Evolutionary conservation across 2,329 filamentous ascomycete species (phyloP).

Genomic region (Penicillium crustosum): DNA sequence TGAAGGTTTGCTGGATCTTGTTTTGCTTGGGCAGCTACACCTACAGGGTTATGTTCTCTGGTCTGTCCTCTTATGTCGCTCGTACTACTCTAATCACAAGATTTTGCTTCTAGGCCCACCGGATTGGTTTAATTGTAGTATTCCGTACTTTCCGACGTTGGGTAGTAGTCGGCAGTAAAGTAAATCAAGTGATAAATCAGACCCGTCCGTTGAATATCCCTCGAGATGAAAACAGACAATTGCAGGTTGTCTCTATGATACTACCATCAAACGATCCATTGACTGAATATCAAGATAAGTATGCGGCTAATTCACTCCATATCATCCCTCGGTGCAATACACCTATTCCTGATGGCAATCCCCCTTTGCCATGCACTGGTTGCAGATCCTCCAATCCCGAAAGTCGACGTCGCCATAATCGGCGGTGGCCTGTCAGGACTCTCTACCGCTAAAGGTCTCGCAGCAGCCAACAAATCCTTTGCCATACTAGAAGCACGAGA

Average conservation of each 20-base stretch:
- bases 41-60: neutral
- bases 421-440: constrained; percentile 3
- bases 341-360: neutral
- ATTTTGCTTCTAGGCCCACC: neutral
- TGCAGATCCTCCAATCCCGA: neutral
- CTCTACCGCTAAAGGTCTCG: constrained; percentile 9
- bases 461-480: constrained; percentile 9
- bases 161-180: neutral
- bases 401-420: constrained; percentile 6
- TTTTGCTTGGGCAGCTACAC: neutral
- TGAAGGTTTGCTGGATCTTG: neutral
- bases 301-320: neutral
- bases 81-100: neutral
- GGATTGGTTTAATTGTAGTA: neutral
- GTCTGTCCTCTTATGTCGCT: neutral
- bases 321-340: neutral
- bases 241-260: neutral
- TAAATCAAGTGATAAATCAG: too few species aligned
- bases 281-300: neutral
- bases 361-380: neutral
- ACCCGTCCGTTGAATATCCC: neutral
- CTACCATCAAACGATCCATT: neutral
- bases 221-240: neutral
- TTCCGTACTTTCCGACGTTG: neutral
- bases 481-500: constrained; percentile 19